Base-by-base conservation (phyloP, 106 monocot genomes). In the Dactylorhiza incarnata region DNA sequence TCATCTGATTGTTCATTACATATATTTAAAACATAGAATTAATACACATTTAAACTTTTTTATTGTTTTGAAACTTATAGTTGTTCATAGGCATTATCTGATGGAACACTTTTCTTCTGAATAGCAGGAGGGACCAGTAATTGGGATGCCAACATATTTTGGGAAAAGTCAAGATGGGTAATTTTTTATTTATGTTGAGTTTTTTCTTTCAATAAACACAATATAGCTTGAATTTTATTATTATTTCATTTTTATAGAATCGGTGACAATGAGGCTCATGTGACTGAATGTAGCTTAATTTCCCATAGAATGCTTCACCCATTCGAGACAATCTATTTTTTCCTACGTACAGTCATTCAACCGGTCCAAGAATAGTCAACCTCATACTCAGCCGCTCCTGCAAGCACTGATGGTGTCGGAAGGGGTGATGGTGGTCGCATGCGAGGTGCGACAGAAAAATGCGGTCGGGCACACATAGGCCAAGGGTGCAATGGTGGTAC, bases 81-180 rank as follows among this genome's bases (percentile, higher is more conserved):
- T 65, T 65, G 13, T 65, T 65, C 65, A 65, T 26, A 6, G 58
- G 20, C 58, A 58, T 58, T 1, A 58, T 58, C 12, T 65, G 23
- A 65, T 65, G 26, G 26, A 24, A 25, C 26, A 29, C 15, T 4
- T 49, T 72, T 23, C 3, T 69, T 74, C 14, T 74, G 43, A n/a
- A 79, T 78, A 49, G 61, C 94, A 99, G 97, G 94, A 91, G 84
- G 87, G 91, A 22, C 97, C 97, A 49, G 89, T 99, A 46, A 79
- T 99, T 75, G 94, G 97, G 37, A 87, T 85, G 80, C 87, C 87
- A 47, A 89, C 97, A 7, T 77, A 89, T 78, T 91, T 94, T 71
- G 73, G 78, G 5, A 83, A 84, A 65, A 85, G 78, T 83, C 84
- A 83, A 82, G 54, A 79, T 20, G 97, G 94, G 97, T 99, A 94